Conservation (phyloP, 1,284 basidiomycete genomes). For the Boletus holoroseus region DNA sequence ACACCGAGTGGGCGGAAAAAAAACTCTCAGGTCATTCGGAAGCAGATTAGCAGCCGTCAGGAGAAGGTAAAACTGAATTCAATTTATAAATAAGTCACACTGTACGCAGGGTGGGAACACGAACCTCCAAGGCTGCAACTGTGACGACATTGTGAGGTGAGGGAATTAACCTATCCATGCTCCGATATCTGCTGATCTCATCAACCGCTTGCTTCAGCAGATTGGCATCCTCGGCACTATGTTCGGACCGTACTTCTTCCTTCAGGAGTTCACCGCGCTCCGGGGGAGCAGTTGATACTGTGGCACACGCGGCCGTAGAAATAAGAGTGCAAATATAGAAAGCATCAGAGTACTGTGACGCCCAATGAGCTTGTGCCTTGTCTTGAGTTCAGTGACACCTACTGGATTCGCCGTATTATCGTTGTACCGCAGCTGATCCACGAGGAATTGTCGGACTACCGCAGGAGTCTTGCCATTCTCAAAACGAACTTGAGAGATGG, state of each 20-base stretch:
- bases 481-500: conserved; percentile 82
- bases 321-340: conserved; percentile 88
- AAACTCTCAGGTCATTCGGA: conserved; percentile 75
- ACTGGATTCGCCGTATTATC: conserved; percentile 92
- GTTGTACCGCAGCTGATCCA: conserved; percentile 89
- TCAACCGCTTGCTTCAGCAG: conserved; percentile 68
- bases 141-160: conserved; percentile 94
- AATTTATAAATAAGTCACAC: conserved; percentile 7
- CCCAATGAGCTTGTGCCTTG: conserved; percentile 12
- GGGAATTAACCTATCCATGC: conserved; percentile 92
- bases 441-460: conserved; percentile 85
- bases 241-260: conserved; percentile 57
- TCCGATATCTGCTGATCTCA: conserved; percentile 87
- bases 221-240: conserved; percentile 60
- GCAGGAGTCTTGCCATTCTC: conserved; percentile 82
- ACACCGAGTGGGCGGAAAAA: conserved; percentile 86
- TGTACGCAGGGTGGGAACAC: conserved; percentile 20
- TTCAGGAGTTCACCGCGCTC: conserved; percentile 73
- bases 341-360: conserved; percentile 77
- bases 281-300: conserved; percentile 66
- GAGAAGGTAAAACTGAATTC: conserved; percentile 71
- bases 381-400: conserved; percentile 30
- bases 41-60: conserved; percentile 76
- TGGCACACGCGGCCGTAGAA: conserved; percentile 73
- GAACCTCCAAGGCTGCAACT: conserved; percentile 81